phyloP scores from a whole-genome alignment of 371 early-diverging fungal genomes.

The Mucor velutinosus region DNA sequence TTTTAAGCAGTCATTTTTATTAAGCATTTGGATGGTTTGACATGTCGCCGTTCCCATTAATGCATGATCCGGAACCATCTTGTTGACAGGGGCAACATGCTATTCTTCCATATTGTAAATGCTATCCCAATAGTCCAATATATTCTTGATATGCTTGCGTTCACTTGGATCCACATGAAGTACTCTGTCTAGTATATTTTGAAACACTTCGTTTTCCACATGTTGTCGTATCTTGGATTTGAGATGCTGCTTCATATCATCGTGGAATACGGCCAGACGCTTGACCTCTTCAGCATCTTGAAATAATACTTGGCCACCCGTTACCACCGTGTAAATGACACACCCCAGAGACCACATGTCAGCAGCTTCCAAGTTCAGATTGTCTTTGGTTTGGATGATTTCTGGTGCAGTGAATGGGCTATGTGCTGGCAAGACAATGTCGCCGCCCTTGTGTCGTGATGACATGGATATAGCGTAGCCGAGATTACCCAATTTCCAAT shows the following conservation, averaged over 20 bases:
- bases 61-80: neutral
- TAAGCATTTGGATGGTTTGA: neutral
- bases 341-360: conserved; percentile 27
- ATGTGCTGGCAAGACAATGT: neutral
- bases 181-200: conserved; percentile 2
- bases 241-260: conserved; percentile 9
- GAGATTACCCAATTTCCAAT: conserved; percentile 26
- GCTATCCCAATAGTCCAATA: conserved; percentile 12
- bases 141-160: conserved; percentile 11
- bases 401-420: conserved; percentile 16
- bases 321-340: conserved; percentile 21
- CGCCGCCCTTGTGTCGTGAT: neutral
- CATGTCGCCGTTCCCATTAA: neutral
- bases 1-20: conserved; percentile 5
- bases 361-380: neutral
- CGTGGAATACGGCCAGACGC: neutral
- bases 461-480: neutral
- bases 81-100: neutral
- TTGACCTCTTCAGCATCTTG: conserved; percentile 4
- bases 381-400: neutral
- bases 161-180: conserved; percentile 17
- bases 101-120: conserved; percentile 17
- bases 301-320: conserved; percentile 8
- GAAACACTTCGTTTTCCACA: conserved; percentile 3
- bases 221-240: conserved; percentile 9